A percentile compares a stretch with the other conserved stretches of the same genome.
Conservation (phyloP, 306 rosid species). For the Trifolium fragiferum region DNA sequence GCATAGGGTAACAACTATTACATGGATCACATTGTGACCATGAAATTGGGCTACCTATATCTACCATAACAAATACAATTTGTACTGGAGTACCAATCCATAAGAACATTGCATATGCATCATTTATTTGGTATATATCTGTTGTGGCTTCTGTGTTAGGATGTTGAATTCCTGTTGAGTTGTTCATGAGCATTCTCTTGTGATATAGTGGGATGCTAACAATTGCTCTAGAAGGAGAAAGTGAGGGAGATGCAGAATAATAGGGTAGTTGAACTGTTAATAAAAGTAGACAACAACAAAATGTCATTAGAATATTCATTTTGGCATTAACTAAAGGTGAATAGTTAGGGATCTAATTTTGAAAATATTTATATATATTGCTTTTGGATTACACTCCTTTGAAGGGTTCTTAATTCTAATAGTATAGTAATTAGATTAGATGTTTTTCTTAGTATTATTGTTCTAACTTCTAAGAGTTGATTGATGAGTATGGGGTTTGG, state of each 20-base stretch:
- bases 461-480: no score
- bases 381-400: not conserved
- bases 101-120: slow-evolving; percentile 43
- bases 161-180: not conserved
- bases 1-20: slow-evolving; percentile 41
- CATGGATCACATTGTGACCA: slow-evolving; percentile 54
- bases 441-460: no score
- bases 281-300: slow-evolving; percentile 14
- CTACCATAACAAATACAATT: slow-evolving; percentile 33
- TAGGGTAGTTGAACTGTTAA: slow-evolving; percentile 1
- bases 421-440: not conserved
- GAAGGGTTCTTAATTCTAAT: not conserved
- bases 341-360: not conserved
- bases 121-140: slow-evolving; percentile 33
- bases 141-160: slow-evolving; percentile 7
- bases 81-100: slow-evolving; percentile 50
- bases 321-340: not conserved
- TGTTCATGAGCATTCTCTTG: slow-evolving; percentile 5
- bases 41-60: slow-evolving; percentile 44
- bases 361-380: not conserved
- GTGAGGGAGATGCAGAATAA: not conserved
- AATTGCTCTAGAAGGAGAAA: slow-evolving; percentile 12
- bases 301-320: slow-evolving; percentile 26
- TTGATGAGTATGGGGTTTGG: no score
- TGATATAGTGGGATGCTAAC: slow-evolving; percentile 43